phyloP scores from a whole-genome alignment of 495 filamentous ascomycete genomes.

The Xeromyces bisporus region DNA sequence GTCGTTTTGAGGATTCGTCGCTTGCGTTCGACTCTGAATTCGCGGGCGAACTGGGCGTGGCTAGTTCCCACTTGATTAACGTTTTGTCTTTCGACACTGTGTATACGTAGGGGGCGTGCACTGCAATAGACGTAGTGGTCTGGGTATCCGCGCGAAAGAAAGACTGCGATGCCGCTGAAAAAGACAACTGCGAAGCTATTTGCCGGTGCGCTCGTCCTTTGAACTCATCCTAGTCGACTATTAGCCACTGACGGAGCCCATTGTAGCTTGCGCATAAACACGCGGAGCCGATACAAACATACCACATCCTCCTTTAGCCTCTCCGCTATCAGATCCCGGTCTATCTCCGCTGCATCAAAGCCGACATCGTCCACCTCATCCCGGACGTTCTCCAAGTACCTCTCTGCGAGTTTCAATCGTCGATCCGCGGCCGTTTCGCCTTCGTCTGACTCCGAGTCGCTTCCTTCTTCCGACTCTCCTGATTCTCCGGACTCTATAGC shows the following conservation, averaged over 20 bases:
- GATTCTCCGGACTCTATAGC: conserved; percentile 20
- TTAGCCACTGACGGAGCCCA: no score
- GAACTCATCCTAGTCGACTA: conserved; percentile 66
- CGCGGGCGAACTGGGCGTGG: conserved; percentile 17
- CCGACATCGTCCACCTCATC: conserved; percentile 67
- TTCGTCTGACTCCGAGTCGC: conserved; percentile 37
- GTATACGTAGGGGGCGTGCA: conserved; percentile 63
- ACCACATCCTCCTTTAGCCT: conserved; percentile 75
- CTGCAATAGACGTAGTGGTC: conserved; percentile 61
- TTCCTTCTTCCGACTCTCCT: conserved; percentile 26
- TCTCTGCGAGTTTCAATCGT: conserved; percentile 74
- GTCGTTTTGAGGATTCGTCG: conserved; percentile 42
- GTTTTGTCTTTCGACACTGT: conserved; percentile 72
- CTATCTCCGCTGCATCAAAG: conserved; percentile 87
- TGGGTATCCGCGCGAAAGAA: conserved; percentile 62
- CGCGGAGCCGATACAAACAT: conserved; percentile 10
- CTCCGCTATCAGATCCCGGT: conserved; percentile 78
- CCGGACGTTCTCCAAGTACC: conserved; percentile 78
- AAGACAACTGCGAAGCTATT: conserved; percentile 52
- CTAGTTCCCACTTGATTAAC: conserved; percentile 75
- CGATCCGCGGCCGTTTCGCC: conserved; percentile 79
- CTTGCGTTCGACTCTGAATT: conserved; percentile 27
- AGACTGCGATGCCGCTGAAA: conserved; percentile 42
- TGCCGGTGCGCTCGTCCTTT: conserved; percentile 78
- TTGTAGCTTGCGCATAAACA: no score